phyloP scores from a whole-genome alignment of 176 grass and related monocot genomes.

The Triticum urartu region DNA sequence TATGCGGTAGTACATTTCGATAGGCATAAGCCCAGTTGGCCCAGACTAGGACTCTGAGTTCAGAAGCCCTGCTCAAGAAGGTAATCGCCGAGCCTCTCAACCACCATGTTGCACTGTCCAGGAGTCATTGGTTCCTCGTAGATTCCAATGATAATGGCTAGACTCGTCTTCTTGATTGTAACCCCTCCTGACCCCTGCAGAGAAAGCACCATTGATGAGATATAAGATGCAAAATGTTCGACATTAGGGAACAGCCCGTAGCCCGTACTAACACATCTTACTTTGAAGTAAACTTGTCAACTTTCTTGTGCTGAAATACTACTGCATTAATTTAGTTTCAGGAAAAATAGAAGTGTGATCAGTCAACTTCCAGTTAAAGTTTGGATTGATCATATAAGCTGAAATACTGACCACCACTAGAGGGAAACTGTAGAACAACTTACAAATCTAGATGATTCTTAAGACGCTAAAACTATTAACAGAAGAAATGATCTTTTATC shows the following conservation, averaged over 20 bases:
- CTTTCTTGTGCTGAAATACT: background rate
- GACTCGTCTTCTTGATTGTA: conserved; percentile 43
- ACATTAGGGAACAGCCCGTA: background rate
- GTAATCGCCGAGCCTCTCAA: conserved; percentile 52
- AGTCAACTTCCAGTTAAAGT: background rate
- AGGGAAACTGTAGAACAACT: background rate
- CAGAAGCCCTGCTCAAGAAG: conserved; percentile 46
- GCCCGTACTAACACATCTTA: background rate
- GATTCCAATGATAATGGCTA: conserved; percentile 29
- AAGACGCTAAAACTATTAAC: background rate
- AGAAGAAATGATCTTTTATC: background rate
- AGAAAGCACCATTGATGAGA: background rate
- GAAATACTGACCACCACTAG: background rate
- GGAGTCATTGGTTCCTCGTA: conserved; percentile 51
- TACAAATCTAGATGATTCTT: background rate
- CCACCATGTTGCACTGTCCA: conserved; percentile 50
- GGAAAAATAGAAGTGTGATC: background rate
- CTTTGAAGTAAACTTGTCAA: background rate
- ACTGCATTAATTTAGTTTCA: background rate
- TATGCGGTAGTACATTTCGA: background rate
- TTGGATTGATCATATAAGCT: background rate
- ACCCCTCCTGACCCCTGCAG: conserved; percentile 42
- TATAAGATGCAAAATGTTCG: background rate
- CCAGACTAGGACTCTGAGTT: background rate
- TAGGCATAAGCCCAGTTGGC: conserved; percentile 4